These are phyloP conservation scores for Epicoccum nigrum DNA, from an alignment of 2,329 filamentous ascomycete species.

Conservation along the genomic window DNA sequence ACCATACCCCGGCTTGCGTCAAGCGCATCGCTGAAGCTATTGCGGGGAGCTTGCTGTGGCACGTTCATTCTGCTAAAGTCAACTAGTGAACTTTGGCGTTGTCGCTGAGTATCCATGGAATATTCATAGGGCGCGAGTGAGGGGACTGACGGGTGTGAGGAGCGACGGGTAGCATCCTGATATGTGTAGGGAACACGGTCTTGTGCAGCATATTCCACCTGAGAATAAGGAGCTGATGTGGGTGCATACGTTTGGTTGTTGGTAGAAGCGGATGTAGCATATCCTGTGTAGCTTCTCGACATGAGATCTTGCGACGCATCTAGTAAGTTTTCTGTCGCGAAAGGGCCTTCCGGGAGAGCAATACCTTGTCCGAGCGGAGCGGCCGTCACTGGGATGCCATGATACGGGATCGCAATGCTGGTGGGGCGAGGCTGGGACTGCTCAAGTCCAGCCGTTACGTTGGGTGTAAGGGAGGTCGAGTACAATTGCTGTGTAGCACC, in stretches of 20 bases:
- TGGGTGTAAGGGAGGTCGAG: constrained; percentile 67
- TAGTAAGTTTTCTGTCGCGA: constrained; percentile 71
- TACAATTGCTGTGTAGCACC: constrained; percentile 66
- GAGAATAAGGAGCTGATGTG: constrained; percentile 74
- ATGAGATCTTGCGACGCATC: constrained; percentile 77
- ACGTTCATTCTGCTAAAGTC: constrained; percentile 67
- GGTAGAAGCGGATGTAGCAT: constrained; percentile 72
- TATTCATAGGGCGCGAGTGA: constrained; percentile 59
- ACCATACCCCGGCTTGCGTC: constrained; percentile 95
- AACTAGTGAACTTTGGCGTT: constrained; percentile 68
- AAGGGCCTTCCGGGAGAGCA: constrained; percentile 68
- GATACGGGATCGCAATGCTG: constrained; percentile 72
- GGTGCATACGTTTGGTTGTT: constrained; percentile 70
- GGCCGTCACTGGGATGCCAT: constrained; percentile 74
- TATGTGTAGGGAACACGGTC: constrained; percentile 61
- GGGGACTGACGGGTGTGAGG: constrained; percentile 82
- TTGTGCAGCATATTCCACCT: constrained; percentile 71
- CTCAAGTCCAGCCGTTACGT: constrained; percentile 42
- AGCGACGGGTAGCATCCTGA: constrained; percentile 68
- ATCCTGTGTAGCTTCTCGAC: constrained; percentile 71
- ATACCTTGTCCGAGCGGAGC: constrained; percentile 73
- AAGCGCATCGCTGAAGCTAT: constrained; percentile 84
- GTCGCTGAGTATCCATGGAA: constrained; percentile 52
- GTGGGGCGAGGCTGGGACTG: constrained; percentile 64
- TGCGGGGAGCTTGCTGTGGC: constrained; percentile 62